Evolutionary conservation across 106 monocot genomes (phyloP), one percentile per base, ranked within the genome.

Genomic region (Dioscorea alata): DNA sequence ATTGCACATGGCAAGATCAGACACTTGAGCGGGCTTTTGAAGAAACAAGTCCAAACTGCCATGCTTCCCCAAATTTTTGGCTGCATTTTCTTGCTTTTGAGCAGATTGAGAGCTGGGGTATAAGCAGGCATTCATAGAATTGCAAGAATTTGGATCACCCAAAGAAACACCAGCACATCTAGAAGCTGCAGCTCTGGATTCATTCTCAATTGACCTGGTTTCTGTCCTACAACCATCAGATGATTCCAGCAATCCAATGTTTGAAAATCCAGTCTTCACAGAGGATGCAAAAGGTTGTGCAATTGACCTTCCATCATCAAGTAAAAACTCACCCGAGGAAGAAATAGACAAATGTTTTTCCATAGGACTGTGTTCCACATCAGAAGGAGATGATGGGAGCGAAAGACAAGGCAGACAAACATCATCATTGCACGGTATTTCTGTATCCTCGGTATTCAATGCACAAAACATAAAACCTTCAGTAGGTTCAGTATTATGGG

Each of bases 391-490:
- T 74, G 70, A 59, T 67, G 57, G 59, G 23, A 13, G 63, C 12
- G n/a, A 64, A 49, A 70, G 63, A 42, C 50, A 18, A 58, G 84
- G 75, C 64, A 78, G 49, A 76, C 66, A 14, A 53, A 82, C 31
- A 76, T 85, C 62, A 74, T 83, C 81, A 73, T 92, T 92, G 71
- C 74, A 71, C n/a, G 96, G 96, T 48, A 97, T 75, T 33, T 92
- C 96, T 13, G 54, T 48, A 75, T 87, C 86, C 81, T 97, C 84
- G 8, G 83, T 87, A 61, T 92, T 97, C 50, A 97, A 57, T 20
- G 42, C 19, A 51, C 96, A 97, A 20, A 71, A 31, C 67, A 71
- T 68, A 64, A 74, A 48, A 17, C 66, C 22, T 71, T 80, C 71
- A 24, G 16, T 23, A 72, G 78, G 58, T 57, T 70, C 71, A 73